Evolutionary conservation across 2,329 filamentous ascomycete species (phyloP), one percentile per base, ranked within the genome.

Genomic region (Escovopsis sp.): DNA sequence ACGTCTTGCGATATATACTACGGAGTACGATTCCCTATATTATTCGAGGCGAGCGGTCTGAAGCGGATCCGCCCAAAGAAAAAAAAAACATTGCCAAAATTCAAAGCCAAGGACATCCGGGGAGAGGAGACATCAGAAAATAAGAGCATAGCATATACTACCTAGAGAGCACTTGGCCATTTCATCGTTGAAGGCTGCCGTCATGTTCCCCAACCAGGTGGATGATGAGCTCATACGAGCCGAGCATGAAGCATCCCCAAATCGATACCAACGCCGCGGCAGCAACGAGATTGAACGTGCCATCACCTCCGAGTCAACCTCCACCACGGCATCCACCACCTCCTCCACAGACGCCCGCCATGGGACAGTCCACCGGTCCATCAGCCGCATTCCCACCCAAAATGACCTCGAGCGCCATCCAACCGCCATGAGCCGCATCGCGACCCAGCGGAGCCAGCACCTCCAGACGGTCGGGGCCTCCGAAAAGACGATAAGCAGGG

Each of bases 381-480:
- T 84, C 61, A 76, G 71, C 52, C 69, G 78, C 40, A 56, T 76
- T n/a, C 68, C 76, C 5, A 84, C 80, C 4, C 70, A 77, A 47
- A 63, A 66, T 50, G 81, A 85, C 53, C 68, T 85, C 33, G 81
- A 84, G 56, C 68, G 79, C 43, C 73, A 84, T 49, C 73, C 74
- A 14, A 84, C 81, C 8, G 79, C 74, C 41, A 65, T 88, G 45
- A 76, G 73, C 55, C 74, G 83, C 32, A 85, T 88, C 47, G 71
- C 80, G 37, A 86, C 83, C 4, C 72, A 76, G 31, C 65, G 74
- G 39, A 81, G 76, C 48, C 82, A 87, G 58, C 81, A 87, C 57
- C 74, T 68, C 47, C 71, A 63, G 41, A 88, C 83, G 3, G 82
- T 88, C n/a, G 83, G 83, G 46, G 60, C 64, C 16, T 52, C 52